A percentile compares a stretch with the other conserved stretches of the same genome.
phyloP scores from a whole-genome alignment of 352 stramenopile genomes.

The Phytophthora citricola region DNA sequence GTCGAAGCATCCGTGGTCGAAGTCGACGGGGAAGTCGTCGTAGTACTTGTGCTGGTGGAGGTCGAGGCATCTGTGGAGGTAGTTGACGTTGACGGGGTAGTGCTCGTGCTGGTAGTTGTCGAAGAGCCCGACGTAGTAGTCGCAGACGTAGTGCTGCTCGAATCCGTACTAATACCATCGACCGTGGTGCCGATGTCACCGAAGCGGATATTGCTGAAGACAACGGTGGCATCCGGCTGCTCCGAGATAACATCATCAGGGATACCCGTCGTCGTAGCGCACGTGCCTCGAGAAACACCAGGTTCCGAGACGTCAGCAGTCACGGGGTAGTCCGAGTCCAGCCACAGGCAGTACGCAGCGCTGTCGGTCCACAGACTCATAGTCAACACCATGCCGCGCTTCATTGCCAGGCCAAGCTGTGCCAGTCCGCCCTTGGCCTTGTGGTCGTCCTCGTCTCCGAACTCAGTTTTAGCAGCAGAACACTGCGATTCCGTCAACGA shows the following conservation, averaged over 20 bases:
- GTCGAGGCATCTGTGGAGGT: slow-evolving; percentile 13
- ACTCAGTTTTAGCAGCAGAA: slow-evolving; percentile 27
- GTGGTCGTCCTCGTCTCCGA: slow-evolving; percentile 62
- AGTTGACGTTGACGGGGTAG: slow-evolving; percentile 6
- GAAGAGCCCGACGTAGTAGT: slow-evolving; percentile 5
- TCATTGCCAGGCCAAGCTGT: slow-evolving; percentile 52
- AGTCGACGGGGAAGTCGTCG: slow-evolving; percentile 2
- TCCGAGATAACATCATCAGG: slow-evolving; percentile 50
- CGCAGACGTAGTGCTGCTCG: slow-evolving; percentile 9
- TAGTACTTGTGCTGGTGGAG: slow-evolving; percentile 7
- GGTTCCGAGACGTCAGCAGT: slow-evolving; percentile 37
- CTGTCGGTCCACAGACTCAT: slow-evolving; percentile 76
- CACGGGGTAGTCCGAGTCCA: slow-evolving; percentile 63
- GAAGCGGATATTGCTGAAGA: slow-evolving; percentile 49
- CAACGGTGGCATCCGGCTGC: slow-evolving; percentile 51
- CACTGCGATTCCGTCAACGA: slow-evolving; percentile 32
- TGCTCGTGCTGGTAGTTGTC: slow-evolving; percentile 8
- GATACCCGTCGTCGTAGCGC: slow-evolving; percentile 43
- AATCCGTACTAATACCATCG: slow-evolving; percentile 24
- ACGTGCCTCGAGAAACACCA: slow-evolving; percentile 58
- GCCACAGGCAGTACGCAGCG: slow-evolving; percentile 60
- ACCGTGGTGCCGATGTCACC: slow-evolving; percentile 64
- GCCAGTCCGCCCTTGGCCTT: slow-evolving; percentile 34
- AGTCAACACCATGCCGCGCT: slow-evolving; percentile 61
- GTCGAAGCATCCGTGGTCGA: background rate